A percentile compares a stretch with the other conserved stretches of the same genome.
These are phyloP conservation scores for Pistacia integerrima DNA, from an alignment of 345 rosid genomes.

Conservation along the genomic window DNA sequence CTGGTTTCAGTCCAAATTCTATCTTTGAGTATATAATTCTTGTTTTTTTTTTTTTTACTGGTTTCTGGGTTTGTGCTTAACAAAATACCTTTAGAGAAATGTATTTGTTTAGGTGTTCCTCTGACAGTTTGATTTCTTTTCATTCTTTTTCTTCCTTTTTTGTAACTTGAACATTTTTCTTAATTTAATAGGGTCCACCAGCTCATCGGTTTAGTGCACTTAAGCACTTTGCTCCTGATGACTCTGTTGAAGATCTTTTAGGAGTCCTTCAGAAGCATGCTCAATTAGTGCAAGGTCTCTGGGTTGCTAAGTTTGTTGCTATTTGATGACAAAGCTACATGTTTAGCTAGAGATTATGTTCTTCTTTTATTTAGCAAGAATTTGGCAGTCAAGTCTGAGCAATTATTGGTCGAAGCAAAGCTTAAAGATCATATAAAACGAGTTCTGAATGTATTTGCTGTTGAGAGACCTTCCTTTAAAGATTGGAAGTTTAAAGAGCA, in stretches of 20 bases:
- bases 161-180: slow-evolving; percentile 15
- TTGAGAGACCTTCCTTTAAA: slow-evolving; percentile 45
- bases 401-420: slow-evolving; percentile 23
- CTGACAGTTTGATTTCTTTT: neutral
- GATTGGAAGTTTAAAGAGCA: slow-evolving; percentile 64
- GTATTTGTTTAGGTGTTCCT: neutral
- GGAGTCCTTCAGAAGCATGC: slow-evolving; percentile 58
- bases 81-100: neutral
- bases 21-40: too few relatives aligned
- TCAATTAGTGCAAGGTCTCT: slow-evolving; percentile 81
- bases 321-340: slow-evolving; percentile 26
- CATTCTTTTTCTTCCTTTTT: neutral
- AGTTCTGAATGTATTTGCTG: slow-evolving; percentile 44
- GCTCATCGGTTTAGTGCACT: slow-evolving; percentile 61
- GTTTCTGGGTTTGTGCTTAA: too few relatives aligned
- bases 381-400: slow-evolving; percentile 27
- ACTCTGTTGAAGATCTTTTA: slow-evolving; percentile 51
- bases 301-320: slow-evolving; percentile 65
- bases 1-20: too few relatives aligned
- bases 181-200: slow-evolving; percentile 50
- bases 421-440: slow-evolving; percentile 31
- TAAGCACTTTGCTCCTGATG: slow-evolving; percentile 62
- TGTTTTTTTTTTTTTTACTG: too few relatives aligned
- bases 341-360: slow-evolving; percentile 54
- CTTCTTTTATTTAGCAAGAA: slow-evolving; percentile 56